These are phyloP conservation scores for Pichia gijzeniarum DNA, from an alignment of 805 yeast genomes.

Conservation along the genomic window DNA sequence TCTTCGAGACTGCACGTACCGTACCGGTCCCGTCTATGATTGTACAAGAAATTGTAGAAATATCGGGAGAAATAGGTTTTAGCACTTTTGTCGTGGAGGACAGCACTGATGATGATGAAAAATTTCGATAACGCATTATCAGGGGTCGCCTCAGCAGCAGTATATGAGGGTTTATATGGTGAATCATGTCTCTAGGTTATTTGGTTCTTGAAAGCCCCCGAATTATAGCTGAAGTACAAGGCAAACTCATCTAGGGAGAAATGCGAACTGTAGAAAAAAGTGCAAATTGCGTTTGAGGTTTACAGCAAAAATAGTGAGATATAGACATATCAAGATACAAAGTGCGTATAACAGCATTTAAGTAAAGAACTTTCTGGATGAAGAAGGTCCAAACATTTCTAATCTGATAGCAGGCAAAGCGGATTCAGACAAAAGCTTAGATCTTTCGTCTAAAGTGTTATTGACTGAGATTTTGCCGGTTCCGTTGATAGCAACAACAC, in stretches of 20 bases:
- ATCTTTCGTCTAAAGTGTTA: constrained; percentile 93
- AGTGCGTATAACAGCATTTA: constrained; percentile 29
- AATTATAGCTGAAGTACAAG: too few relatives aligned
- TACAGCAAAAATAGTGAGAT: too few relatives aligned
- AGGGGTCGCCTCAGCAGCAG: neutral
- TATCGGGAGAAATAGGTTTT: constrained; percentile 42
- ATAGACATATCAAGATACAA: too few relatives aligned
- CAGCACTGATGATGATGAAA: too few relatives aligned
- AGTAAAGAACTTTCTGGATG: constrained; percentile 86
- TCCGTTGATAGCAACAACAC: constrained; percentile 65
- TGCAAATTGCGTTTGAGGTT: too few relatives aligned
- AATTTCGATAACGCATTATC: neutral
- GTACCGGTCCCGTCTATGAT: constrained; percentile 67
- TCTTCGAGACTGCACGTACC: constrained; percentile 61
- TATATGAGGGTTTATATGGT: too few relatives aligned
- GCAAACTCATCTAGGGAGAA: too few relatives aligned
- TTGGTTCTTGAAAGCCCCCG: too few relatives aligned
- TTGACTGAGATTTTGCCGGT: constrained; percentile 81
- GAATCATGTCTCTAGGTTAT: too few relatives aligned
- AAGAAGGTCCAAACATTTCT: constrained; percentile 81
- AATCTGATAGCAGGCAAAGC: constrained; percentile 90
- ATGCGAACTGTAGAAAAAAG: too few relatives aligned
- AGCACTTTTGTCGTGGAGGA: constrained; percentile 17
- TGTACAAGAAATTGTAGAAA: constrained; percentile 66
- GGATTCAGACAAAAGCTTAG: constrained; percentile 70